Evolutionary conservation across 73 alveolate genomes (phyloP).

Genomic region (Paramecium biaurelia): DNA sequence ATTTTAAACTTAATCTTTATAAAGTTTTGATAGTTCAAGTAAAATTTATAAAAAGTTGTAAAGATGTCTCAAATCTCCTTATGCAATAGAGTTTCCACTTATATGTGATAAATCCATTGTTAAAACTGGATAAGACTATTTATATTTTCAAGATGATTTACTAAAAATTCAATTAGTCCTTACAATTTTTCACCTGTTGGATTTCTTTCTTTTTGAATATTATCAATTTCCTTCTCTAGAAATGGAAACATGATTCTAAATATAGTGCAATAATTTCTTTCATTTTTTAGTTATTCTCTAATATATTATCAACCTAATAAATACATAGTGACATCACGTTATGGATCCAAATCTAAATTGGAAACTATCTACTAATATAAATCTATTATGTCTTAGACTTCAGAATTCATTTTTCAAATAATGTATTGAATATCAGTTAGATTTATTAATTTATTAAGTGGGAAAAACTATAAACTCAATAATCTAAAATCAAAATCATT

Average conservation of each 20-base stretch:
- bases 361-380: background rate
- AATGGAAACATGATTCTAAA: conserved; percentile 63
- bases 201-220: conserved; percentile 23
- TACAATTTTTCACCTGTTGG: conserved; percentile 57
- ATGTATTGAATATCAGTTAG: conserved; percentile 32
- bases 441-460: background rate
- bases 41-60: conserved; percentile 53
- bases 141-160: background rate
- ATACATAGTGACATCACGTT: background rate
- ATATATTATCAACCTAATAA: background rate
- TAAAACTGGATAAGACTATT: conserved; percentile 49
- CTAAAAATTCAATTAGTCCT: conserved; percentile 52
- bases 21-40: conserved; percentile 50
- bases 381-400: background rate
- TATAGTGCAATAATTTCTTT: conserved; percentile 46
- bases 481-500: background rate
- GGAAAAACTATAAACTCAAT: background rate
- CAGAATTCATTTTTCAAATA: conserved; percentile 25
- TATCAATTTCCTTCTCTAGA: conserved; percentile 7
- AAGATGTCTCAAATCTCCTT: conserved; percentile 58
- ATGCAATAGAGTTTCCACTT: conserved; percentile 56
- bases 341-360: background rate
- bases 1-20: background rate
- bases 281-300: conserved; percentile 13
- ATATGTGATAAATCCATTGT: conserved; percentile 64